Evolutionary conservation across 2,329 filamentous ascomycete genomes (phyloP), one percentile per base, ranked within the genome.

Genomic region (Nakataea oryzae): DNA sequence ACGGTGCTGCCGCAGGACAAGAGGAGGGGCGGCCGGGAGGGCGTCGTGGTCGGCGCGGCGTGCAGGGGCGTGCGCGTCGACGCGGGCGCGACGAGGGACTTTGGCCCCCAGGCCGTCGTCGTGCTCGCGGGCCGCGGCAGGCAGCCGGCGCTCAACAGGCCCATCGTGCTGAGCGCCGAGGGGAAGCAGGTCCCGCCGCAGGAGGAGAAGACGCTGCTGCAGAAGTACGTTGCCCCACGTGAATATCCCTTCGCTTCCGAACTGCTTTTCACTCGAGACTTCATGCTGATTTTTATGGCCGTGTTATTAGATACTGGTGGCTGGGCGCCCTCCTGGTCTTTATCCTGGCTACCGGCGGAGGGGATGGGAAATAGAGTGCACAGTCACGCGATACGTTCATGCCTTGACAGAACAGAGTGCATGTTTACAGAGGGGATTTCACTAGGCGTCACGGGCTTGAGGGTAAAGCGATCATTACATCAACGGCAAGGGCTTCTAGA

Each of bases 51-150:
- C 59, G 80, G 84, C 29, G 82, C 79, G 17, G 76, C 77, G 41
- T 70, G 80, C 58, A 81, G 80, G 70, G 83, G 84, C n/a, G 79
- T 84, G 26, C 71, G 71, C 66, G 83, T 88, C 62, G 85, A 88
- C 70, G 85, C 85, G 13, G 85, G 85, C 2, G 78, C 82, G 67
- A 88, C 85, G 67, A 78, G 85, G 65, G 84, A 87, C 70, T 87
- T 87, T 74, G 84, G 84, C 0, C 84, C 86, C 57, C 78, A 84
- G 74, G 83, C 81, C 9, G 71, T 79, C 61, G 74, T 88, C 58
- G 69, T 81, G 57, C 73, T 76, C 28, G 75, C 79, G 55, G 72
- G 69, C 57, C 74, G 71, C 62, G 86, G 84, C 1, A 79, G 78
- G 70, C 78, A 81, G 70, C 84, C 85, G 2, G 79, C 79, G 66